Base-by-base conservation (phyloP, 345 rosid genomes). In the Populus euphratica region DNA sequence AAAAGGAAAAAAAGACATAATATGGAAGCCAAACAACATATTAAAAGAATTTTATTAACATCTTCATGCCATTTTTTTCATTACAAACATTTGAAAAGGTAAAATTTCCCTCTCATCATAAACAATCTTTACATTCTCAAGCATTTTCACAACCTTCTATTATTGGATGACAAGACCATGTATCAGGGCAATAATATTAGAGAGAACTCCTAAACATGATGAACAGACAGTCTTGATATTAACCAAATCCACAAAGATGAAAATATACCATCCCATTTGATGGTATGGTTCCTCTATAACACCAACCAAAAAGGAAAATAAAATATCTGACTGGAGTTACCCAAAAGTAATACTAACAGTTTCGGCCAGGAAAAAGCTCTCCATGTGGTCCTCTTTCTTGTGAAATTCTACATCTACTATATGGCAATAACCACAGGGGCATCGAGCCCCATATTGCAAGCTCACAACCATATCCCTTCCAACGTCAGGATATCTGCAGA, bases 341-440 rank as follows among this genome's bases (percentile, higher is more conserved):
- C 43, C 52, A 71, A 74, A 75, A 20, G 72, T n/a, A 39, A 78
- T 77, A 39, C 97, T 83, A 77, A 95, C 99, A 10, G 99, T 95
- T 93, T 95, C 99, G n/a, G 98, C 98, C 16, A 95, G 94, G 89
- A 95, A 95, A 86, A 95, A 95, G 86, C 99, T 95, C 84, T 95
- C 99, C 99, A 95, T 95, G 82, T 93, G 99, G 79, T 95, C 97
- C 83, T 92, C 98, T 81, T 76, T 89, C 79, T 91, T 76, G 80
- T 95, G 99, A 73, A 86, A 87, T 82, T 95, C 99, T 0, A 96
- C 99, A 81, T 96, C 97, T 21, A 93, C 87, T 84, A 96, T 88
- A 77, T 96, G 99, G 84, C 99, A 96, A 83, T 91, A 96, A 41
- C 98, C 98, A 76, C 99, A 96, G 80, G 94, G 93, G 81, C 99